Evolutionary conservation across 495 filamentous ascomycete species (phyloP).

Genomic region (Hypoxylon rickii): DNA sequence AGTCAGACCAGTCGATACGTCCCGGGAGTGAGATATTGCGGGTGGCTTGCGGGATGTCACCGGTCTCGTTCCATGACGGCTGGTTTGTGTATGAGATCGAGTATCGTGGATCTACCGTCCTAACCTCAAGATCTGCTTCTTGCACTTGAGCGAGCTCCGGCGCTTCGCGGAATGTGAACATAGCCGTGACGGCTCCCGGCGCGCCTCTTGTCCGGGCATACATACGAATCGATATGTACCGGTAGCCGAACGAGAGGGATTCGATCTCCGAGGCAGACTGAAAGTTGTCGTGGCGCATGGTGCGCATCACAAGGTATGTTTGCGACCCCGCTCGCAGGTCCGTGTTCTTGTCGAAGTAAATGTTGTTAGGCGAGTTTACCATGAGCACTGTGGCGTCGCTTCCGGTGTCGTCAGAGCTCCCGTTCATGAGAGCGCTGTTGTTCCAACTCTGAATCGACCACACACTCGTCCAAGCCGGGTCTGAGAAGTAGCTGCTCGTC

Average conservation of each 20-base stretch:
- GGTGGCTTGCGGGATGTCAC: conserved; percentile 52
- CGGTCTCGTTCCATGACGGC: conserved; percentile 54
- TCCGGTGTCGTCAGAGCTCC: conserved; percentile 38
- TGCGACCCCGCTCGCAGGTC: conserved; percentile 40
- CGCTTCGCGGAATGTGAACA: conserved; percentile 64
- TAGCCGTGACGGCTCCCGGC: conserved; percentile 65
- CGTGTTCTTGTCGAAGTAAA: conserved; percentile 59
- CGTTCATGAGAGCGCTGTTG: conserved; percentile 40
- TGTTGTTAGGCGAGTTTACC: conserved; percentile 66
- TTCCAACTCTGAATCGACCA: conserved; percentile 69
- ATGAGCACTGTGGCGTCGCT: conserved; percentile 56
- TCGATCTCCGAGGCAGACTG: conserved; percentile 71
- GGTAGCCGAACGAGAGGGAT: conserved; percentile 54
- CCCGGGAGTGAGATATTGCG: conserved; percentile 49
- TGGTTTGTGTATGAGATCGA: conserved; percentile 76
- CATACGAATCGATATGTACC: conserved; percentile 66
- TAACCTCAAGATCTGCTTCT: conserved; percentile 78
- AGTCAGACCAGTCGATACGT: conserved; percentile 60
- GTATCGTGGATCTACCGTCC: conserved; percentile 60
- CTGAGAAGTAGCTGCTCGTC: conserved; percentile 47
- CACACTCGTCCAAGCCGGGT: conserved; percentile 47
- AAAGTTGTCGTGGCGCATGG: conserved; percentile 57
- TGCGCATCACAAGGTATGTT: conserved; percentile 67
- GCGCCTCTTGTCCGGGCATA: conserved; percentile 56
- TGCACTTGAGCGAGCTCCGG: conserved; percentile 54